Evolutionary conservation across 306 rosid genomes (phyloP).

Genomic region (Alnus glutinosa): DNA sequence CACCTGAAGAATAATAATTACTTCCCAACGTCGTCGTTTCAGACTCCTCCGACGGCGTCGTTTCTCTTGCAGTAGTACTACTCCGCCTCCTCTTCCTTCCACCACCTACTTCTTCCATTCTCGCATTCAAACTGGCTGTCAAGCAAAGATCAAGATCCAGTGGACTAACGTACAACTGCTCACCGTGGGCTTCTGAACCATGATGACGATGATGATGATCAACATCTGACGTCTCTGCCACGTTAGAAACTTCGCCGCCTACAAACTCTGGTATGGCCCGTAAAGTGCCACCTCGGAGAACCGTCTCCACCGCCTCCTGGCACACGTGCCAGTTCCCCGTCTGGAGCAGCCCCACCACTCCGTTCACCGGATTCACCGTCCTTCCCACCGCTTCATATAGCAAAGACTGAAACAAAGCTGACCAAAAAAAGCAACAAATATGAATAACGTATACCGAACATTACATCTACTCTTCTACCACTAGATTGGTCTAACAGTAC

Average conservation of each 20-base stretch:
- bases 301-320: conserved; percentile 64
- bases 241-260: not conserved
- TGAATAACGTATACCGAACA: no score
- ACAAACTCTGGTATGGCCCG: conserved; percentile 37
- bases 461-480: no score
- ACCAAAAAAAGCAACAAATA: not conserved
- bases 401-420: conserved; percentile 81
- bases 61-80: not conserved
- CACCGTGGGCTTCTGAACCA: not conserved
- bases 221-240: not conserved
- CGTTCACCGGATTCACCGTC: conserved; percentile 75
- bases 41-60: conserved; percentile 25
- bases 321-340: conserved; percentile 80
- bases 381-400: conserved; percentile 84
- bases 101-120: not conserved
- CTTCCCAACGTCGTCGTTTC: conserved; percentile 44
- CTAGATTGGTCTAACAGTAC: no score
- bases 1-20: conserved; percentile 13
- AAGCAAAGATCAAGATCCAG: conserved; percentile 34
- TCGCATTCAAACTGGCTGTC: conserved; percentile 3
- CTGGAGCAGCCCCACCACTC: conserved; percentile 77
- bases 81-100: conserved; percentile 17
- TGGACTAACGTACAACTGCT: not conserved
- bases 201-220: not conserved
- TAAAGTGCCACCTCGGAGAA: conserved; percentile 53